Conservation (phyloP, 1,284 basidiomycete genomes). For the Wolfiporia cocos region DNA sequence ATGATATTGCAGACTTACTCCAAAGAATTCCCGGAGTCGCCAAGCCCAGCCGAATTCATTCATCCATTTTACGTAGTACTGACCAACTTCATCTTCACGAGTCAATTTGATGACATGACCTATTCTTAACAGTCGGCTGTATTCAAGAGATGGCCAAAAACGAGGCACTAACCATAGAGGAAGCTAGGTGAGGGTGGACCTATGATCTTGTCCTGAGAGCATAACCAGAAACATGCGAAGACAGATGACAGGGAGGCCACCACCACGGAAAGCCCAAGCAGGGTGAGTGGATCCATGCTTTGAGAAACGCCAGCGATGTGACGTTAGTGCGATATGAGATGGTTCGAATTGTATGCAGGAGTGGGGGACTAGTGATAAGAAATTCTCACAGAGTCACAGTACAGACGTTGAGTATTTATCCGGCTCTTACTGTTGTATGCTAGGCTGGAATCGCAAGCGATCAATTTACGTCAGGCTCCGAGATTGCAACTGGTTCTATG, state of each 20-base stretch:
- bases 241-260: not conserved
- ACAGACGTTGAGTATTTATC: no score
- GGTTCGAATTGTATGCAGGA: not conserved
- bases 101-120: slow-evolving; percentile 20
- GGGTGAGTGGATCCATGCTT: no score
- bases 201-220: slow-evolving; percentile 10
- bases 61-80: slow-evolving; percentile 23
- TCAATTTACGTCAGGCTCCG: no score
- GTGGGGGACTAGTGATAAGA: not conserved
- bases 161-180: slow-evolving; percentile 12
- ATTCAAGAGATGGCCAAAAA: not conserved
- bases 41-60: slow-evolving; percentile 27
- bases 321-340: no score
- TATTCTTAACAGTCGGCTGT: slow-evolving; percentile 3
- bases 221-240: slow-evolving; percentile 8
- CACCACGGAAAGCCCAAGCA: not conserved
- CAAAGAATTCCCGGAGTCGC: slow-evolving; percentile 20
- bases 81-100: slow-evolving; percentile 25
- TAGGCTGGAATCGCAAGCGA: no score
- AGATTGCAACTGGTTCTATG: no score
- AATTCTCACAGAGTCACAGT: not conserved
- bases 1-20: slow-evolving; percentile 11
- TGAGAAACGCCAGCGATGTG: not conserved
- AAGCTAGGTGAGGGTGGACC: slow-evolving; percentile 16
- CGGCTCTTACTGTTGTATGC: no score